Evolutionary conservation across 2,329 filamentous ascomycete genomes (phyloP).

Genomic region (Monilinia vaccinii-corymbosi): DNA sequence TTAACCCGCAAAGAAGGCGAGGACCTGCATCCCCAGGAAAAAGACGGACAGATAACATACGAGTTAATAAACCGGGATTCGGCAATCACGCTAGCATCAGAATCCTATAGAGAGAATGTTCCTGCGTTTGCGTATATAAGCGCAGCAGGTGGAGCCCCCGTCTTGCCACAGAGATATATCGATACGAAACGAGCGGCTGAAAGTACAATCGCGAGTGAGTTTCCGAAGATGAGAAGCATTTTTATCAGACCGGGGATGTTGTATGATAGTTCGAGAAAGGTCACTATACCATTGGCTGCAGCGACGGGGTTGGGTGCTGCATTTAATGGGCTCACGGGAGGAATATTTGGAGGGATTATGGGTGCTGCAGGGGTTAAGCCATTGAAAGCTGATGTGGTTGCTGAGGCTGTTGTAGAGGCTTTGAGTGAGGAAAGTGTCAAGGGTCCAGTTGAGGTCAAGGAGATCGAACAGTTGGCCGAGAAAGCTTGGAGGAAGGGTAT

Average conservation of each 20-base stretch:
- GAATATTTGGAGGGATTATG: conserved; percentile 65
- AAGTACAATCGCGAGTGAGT: conserved; percentile 58
- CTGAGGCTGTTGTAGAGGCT: conserved; percentile 82
- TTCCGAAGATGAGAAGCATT: conserved; percentile 66
- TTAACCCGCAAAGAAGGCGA: conserved; percentile 51
- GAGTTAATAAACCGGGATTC: conserved; percentile 94
- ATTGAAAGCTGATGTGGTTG: conserved; percentile 76
- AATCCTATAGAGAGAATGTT: conserved; percentile 56
- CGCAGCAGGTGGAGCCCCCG: conserved; percentile 74
- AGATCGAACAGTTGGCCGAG: conserved; percentile 73
- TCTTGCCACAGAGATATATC: conserved; percentile 80
- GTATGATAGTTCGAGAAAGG: conserved; percentile 72
- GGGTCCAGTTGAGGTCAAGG: conserved; percentile 67
- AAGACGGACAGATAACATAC: conserved; percentile 76
- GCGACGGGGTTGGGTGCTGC: conserved; percentile 64
- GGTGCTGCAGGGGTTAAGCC: conserved; percentile 80
- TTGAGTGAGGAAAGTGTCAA: conserved; percentile 62
- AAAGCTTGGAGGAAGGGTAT: conserved; percentile 86
- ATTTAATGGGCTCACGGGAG: conserved; percentile 70
- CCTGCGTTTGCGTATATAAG: conserved; percentile 79
- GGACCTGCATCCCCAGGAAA: conserved; percentile 55
- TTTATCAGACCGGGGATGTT: conserved; percentile 83
- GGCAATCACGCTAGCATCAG: conserved; percentile 74
- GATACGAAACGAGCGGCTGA: conserved; percentile 89
- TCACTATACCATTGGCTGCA: conserved; percentile 80